Percentiles rank a stretch among this genome's conserved stretches.
Conservation (phyloP, 257 asterid genomes). For the Gentiana straminea region DNA sequence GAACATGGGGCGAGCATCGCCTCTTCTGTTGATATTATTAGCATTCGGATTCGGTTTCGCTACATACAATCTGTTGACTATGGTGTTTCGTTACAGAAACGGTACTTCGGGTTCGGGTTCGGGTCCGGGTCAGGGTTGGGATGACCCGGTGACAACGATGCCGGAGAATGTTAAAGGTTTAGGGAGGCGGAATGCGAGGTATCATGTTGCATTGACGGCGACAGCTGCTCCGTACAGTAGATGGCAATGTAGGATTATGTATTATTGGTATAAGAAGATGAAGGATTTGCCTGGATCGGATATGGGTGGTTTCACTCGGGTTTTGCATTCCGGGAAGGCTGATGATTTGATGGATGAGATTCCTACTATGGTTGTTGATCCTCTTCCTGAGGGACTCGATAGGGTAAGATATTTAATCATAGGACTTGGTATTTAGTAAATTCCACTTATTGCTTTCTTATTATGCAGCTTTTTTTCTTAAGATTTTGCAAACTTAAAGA, state of each 20-base stretch:
- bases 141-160: slow-evolving; percentile 41
- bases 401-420: slow-evolving; percentile 43
- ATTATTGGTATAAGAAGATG: slow-evolving; percentile 88
- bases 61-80: slow-evolving; percentile 63
- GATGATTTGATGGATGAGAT: slow-evolving; percentile 93
- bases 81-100: slow-evolving; percentile 46
- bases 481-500: neutral
- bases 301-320: slow-evolving; percentile 94
- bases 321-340: slow-evolving; percentile 79
- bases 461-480: neutral
- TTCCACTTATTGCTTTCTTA: too few species aligned
- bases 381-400: slow-evolving; percentile 89
- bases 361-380: slow-evolving; percentile 79
- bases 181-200: slow-evolving; percentile 32
- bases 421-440: neutral
- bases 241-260: slow-evolving; percentile 97
- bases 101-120: slow-evolving; percentile 12
- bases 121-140: slow-evolving; percentile 21
- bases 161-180: slow-evolving; percentile 21
- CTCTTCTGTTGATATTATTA: slow-evolving; percentile 50
- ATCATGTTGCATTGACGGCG: slow-evolving; percentile 82
- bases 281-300: slow-evolving; percentile 68
- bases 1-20: slow-evolving; percentile 59
- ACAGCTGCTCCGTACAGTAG: slow-evolving; percentile 81
- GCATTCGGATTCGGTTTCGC: slow-evolving; percentile 73